Evolutionary conservation across 2,329 filamentous ascomycete species (phyloP).

Genomic region (Neospermospora avenae): DNA sequence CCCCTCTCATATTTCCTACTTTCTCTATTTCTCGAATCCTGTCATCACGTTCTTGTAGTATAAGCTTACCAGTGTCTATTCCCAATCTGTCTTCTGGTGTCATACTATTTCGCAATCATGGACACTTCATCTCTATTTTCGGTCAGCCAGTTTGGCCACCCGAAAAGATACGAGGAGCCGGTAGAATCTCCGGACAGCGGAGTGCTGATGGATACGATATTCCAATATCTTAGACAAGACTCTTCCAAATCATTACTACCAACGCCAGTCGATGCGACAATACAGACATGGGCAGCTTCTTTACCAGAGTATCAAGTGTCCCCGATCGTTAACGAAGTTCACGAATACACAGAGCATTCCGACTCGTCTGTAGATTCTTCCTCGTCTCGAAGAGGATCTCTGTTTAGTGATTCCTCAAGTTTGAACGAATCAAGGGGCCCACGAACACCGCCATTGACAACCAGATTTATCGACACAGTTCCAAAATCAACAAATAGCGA

Average conservation of each 20-base stretch:
- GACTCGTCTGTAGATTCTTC: conserved; percentile 1
- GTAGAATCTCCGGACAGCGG: conserved; percentile 5
- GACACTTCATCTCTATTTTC: conserved; percentile 1
- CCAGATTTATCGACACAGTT: not conserved
- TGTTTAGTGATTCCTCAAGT: conserved; percentile 13
- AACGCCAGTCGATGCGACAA: conserved; percentile 1
- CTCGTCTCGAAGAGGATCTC: conserved; percentile 9
- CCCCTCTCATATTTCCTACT: not conserved
- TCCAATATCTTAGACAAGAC: conserved; percentile 9
- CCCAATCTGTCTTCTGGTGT: not conserved
- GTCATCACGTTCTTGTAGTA: too few relatives aligned
- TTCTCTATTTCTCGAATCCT: not conserved
- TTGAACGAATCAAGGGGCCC: conserved; percentile 6
- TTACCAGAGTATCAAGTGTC: conserved; percentile 3
- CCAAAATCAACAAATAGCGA: not conserved
- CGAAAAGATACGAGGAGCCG: not conserved
- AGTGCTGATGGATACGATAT: conserved; percentile 14
- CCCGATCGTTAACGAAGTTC: not conserved
- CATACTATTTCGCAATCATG: not conserved
- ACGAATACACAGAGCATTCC: not conserved
- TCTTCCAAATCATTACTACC: conserved; percentile 2
- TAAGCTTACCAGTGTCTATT: not conserved
- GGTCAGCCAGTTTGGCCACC: not conserved
- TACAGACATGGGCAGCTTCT: conserved; percentile 9
- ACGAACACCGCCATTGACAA: conserved; percentile 1